Evolutionary conservation across 805 yeast species (phyloP), one percentile per base, ranked within the genome.

Genomic region (Wickerhamiella allomyrinae): DNA sequence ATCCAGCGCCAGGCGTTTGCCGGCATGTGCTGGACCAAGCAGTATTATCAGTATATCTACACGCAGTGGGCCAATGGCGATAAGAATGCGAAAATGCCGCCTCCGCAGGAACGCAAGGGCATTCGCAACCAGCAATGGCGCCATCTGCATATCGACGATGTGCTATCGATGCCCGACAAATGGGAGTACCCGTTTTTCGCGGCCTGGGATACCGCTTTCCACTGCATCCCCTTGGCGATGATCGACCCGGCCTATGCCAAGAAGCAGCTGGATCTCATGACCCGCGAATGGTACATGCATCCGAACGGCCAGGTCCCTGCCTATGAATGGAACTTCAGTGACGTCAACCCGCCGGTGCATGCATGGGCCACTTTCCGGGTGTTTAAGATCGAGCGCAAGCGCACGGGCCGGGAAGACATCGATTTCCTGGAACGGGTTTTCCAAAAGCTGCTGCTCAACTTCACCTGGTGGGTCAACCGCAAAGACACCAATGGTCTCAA

Each of bases 241-340:
- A 76, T 86, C 55, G 96, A 86, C 59, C 94, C 95, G 1, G 84
- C 74, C 42, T 86, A 83, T 64, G 93, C 95, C 27, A 86, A 86
- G 60, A 78, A 74, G 52, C 95, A 86, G 63, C 70, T 86, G 51
- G 94, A 80, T 57, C 65, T 86, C 44, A 66, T 86, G 58, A 79
- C 94, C 23, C 71, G 95, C 56, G 96, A 86, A 62, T 86, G 95
- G 95, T 86, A 86, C 58, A 84, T 85, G 93, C 95, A 89, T 58
- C 95, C 95, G 37, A 86, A 86, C 58, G 96, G 96, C n/a, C 95
- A 87, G 61, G 75, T 85, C 49, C 95, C 96, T 0, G 95, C 95
- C 11, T 86, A 86, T 59, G 96, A 86, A 62, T 86, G 96, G 96
- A 86, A 87, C 59, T 86, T 86, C 55, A 68, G 81, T 47, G 96